Evolutionary conservation across 306 rosid species (phyloP), one percentile per base, ranked within the genome.

Genomic region (Cercis canadensis): DNA sequence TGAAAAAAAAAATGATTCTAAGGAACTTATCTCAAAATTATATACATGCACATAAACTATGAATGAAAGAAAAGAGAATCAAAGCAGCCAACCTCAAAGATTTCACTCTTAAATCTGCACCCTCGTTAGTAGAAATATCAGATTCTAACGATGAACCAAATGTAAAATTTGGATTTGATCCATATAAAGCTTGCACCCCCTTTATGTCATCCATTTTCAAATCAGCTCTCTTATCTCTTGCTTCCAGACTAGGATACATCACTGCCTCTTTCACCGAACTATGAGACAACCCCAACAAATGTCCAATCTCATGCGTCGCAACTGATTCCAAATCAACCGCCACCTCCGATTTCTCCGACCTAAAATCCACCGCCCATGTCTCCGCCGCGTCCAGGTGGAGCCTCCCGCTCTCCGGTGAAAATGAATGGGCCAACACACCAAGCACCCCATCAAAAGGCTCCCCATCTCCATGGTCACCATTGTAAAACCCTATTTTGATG

Each of bases 271-370:
- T 83, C 10, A 85, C 88, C 6, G 69, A 24, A 50, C 96, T 89
- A 57, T 92, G 98, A 3, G 87, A 93, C 63, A 92, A 59, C 31
- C 98, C 96, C 17, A 92, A 74, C 85, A 92, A 33, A 69, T 92
- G 98, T 4, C 98, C 98, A 7, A 90, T 92, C 85, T 92, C 98
- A 29, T 92, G 96, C 1, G 87, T 78, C 5, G 88, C 96, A 43
- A 92, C 95, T 4, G 98, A 92, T 49, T 92, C 98, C 79, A 92
- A 76, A 68, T 92, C 95, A 15, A 92, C 70, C 0, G 98, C 98
- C 77, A 75, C 88, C 15, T 66, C 55, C 0, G 98, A 92, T 32
- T 72, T 72, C 15, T 87, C 90, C 1, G 0, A 7, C 11, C 10
- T 5, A 9, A 90, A 87, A 60, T 87, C 86, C 4, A 90, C 89